These are phyloP conservation scores for Aureobasidium lini DNA, from an alignment of 2,329 filamentous ascomycete genomes.

Conservation along the genomic window DNA sequence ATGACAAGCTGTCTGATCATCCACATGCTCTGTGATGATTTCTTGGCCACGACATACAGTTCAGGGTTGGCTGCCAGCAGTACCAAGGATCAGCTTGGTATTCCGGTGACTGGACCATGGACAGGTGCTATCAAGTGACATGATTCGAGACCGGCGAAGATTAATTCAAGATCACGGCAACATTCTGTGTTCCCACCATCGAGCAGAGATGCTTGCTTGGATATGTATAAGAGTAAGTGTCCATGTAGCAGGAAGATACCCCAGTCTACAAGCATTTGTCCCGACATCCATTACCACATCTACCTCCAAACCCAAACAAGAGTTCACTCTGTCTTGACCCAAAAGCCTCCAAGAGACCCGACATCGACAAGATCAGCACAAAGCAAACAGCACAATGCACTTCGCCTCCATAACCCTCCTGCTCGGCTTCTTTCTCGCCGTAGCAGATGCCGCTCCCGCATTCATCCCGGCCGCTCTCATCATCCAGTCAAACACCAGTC, in stretches of 20 bases:
- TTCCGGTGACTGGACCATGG: not conserved
- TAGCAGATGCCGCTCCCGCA: not conserved
- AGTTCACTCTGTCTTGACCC: not conserved
- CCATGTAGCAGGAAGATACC: not conserved
- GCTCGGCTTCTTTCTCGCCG: not conserved
- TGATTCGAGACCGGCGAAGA: not conserved
- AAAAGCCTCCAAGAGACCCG: not conserved
- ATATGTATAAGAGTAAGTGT: not conserved
- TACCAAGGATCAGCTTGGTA: not conserved
- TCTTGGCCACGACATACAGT: not conserved
- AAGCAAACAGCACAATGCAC: constrained; percentile 6
- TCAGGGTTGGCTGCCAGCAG: not conserved
- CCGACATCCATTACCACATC: no score
- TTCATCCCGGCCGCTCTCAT: not conserved
- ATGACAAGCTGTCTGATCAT: constrained; percentile 5
- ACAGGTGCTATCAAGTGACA: not conserved
- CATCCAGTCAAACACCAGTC: not conserved
- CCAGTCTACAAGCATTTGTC: no score
- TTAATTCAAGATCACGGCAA: not conserved
- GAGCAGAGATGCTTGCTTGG: not conserved
- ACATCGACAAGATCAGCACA: not conserved
- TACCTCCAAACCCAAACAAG: no score
- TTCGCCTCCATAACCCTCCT: not conserved
- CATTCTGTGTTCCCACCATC: not conserved
- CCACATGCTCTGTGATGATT: not conserved